Conservation (phyloP, 2,329 filamentous ascomycete genomes). For the Daldinia sp. region DNA sequence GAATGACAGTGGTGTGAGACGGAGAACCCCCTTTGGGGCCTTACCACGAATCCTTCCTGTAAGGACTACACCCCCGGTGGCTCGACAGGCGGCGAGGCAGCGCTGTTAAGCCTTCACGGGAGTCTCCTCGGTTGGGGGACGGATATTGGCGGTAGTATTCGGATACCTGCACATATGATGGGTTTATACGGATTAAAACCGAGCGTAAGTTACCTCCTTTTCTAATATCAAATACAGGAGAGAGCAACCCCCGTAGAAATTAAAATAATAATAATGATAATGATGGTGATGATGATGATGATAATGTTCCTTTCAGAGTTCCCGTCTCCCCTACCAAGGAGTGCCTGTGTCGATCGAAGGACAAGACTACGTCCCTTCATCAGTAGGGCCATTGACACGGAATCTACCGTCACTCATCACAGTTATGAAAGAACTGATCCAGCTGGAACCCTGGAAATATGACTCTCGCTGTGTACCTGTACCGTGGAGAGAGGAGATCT, state of each 20-base stretch:
- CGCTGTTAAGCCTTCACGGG: constrained; percentile 42
- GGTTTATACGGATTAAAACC: constrained; percentile 64
- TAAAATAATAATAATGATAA: too few species aligned
- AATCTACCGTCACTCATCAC: constrained; percentile 62
- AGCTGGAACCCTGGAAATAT: constrained; percentile 63
- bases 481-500: constrained; percentile 64
- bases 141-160: constrained; percentile 64
- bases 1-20: constrained; percentile 63
- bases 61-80: constrained; percentile 60
- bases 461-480: constrained; percentile 67
- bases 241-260: too few species aligned
- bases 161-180: constrained; percentile 62
- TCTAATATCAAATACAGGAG: neutral
- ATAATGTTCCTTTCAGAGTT: constrained; percentile 57
- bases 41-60: constrained; percentile 61
- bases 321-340: constrained; percentile 68
- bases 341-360: constrained; percentile 72
- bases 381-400: constrained; percentile 70
- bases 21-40: constrained; percentile 64
- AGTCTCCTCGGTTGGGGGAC: constrained; percentile 63
- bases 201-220: constrained; percentile 55
- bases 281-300: too few species aligned
- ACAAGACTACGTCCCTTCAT: constrained; percentile 73
- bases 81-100: constrained; percentile 48
- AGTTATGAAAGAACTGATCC: constrained; percentile 61